These are phyloP conservation scores for Gossypium thurberi DNA, from an alignment of 345 rosid species.

Conservation along the genomic window DNA sequence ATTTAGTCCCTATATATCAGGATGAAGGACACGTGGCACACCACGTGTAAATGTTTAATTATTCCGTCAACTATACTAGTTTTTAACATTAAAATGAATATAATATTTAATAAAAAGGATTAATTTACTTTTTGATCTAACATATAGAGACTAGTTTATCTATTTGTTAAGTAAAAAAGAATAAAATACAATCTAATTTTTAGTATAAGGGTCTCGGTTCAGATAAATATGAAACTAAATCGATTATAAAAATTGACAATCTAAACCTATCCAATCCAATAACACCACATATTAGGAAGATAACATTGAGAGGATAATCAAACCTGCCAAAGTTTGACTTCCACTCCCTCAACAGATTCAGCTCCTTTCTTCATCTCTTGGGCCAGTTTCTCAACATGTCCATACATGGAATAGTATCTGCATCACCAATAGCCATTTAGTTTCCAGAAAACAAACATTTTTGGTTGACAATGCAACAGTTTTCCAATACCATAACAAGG, in stretches of 20 bases:
- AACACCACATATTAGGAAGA: too few species aligned
- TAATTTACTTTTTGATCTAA: too few species aligned
- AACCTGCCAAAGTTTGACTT: constrained; percentile 66
- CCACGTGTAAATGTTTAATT: too few species aligned
- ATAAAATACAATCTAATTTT: accelerated
- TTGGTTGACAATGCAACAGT: background rate
- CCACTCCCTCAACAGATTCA: constrained; percentile 61
- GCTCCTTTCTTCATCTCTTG: constrained; percentile 67
- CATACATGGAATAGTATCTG: constrained; percentile 76
- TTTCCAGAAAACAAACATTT: background rate
- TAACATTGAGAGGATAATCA: background rate
- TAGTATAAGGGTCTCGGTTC: accelerated
- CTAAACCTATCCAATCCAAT: background rate
- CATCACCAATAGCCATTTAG: background rate
- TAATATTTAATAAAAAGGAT: too few species aligned
- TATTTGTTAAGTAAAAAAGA: too few species aligned
- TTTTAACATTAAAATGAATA: too few species aligned
- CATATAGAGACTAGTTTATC: too few species aligned
- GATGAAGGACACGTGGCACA: too few species aligned
- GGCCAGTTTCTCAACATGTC: constrained; percentile 65
- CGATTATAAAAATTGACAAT: background rate
- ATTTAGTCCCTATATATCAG: too few species aligned
- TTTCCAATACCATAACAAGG: background rate
- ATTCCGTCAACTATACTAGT: too few species aligned
- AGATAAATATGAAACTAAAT: too few species aligned